Evolutionary conservation across 495 filamentous ascomycete genomes (phyloP).

Genomic region (Lasiosphaeria miniovina): DNA sequence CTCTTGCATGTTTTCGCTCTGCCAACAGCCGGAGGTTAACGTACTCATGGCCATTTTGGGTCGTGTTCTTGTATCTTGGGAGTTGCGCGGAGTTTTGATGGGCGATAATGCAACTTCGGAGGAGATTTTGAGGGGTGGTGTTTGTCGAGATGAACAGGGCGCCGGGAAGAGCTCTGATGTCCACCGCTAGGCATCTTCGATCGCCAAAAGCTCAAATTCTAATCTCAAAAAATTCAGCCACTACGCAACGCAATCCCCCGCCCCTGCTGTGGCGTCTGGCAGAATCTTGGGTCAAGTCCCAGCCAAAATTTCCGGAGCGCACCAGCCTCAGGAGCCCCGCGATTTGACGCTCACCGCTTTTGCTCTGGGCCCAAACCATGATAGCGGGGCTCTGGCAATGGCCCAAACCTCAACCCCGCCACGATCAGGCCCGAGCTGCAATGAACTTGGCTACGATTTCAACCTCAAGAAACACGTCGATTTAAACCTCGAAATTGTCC

Average conservation of each 20-base stretch:
- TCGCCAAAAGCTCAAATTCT: conserved; percentile 22
- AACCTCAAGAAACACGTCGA: neutral
- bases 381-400: conserved; percentile 6
- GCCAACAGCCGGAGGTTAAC: conserved; percentile 14
- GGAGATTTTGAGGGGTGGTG: conserved; percentile 7
- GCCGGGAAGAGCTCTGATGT: conserved; percentile 17
- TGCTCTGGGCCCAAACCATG: neutral
- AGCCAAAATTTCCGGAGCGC: neutral
- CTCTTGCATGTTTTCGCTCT: neutral
- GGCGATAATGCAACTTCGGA: conserved; percentile 9
- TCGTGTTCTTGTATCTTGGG: conserved; percentile 10
- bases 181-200: conserved; percentile 25
- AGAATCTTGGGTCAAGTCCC: conserved; percentile 27
- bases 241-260: neutral
- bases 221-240: conserved; percentile 34
- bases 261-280: conserved; percentile 21
- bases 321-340: conserved; percentile 8
- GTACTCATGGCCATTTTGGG: conserved; percentile 50
- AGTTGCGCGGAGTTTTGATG: conserved; percentile 7
- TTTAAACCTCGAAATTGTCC: no score
- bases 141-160: conserved; percentile 9
- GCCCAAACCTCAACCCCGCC: conserved; percentile 16
- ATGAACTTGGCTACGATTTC: neutral
- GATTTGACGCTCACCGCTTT: conserved; percentile 15
- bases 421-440: neutral